phyloP scores from a whole-genome alignment of 176 grass and related monocot genomes.

The Oropetium thomaeum region DNA sequence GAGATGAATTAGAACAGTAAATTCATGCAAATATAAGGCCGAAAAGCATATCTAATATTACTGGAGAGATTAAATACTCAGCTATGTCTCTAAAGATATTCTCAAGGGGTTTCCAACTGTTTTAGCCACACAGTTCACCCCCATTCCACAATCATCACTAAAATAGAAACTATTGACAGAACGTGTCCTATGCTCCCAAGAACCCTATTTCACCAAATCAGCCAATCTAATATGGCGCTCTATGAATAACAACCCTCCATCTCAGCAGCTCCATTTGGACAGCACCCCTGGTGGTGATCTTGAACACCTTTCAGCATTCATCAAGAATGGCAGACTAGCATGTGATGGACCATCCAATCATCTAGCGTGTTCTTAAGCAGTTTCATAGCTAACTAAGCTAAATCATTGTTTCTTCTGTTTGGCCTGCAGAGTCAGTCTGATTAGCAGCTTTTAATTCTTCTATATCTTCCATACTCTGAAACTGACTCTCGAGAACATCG shows the following conservation, averaged over 20 bases:
- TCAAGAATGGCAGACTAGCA: background rate
- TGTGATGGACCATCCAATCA: background rate
- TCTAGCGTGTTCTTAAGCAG: background rate
- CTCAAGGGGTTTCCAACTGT: background rate
- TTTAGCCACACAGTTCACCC: background rate
- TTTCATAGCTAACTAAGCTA: background rate
- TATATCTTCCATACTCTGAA: conserved; percentile 46
- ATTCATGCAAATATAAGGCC: background rate
- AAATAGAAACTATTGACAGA: background rate
- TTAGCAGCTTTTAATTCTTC: conserved; percentile 31
- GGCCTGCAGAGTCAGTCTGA: conserved; percentile 31
- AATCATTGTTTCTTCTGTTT: conserved; percentile 32
- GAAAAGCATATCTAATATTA: background rate
- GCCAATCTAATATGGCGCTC: background rate
- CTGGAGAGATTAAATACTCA: background rate
- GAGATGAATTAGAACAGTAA: background rate
- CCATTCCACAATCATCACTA: background rate
- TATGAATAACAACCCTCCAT: background rate
- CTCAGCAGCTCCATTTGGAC: background rate
- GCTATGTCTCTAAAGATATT: background rate
- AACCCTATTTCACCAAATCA: conserved; percentile 20
- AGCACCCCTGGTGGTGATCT: background rate
- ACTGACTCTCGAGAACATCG: conserved; percentile 59
- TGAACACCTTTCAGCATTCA: background rate
- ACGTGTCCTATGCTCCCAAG: background rate